phyloP scores from a whole-genome alignment of 305 asterid genomes.

The Vinca major region DNA sequence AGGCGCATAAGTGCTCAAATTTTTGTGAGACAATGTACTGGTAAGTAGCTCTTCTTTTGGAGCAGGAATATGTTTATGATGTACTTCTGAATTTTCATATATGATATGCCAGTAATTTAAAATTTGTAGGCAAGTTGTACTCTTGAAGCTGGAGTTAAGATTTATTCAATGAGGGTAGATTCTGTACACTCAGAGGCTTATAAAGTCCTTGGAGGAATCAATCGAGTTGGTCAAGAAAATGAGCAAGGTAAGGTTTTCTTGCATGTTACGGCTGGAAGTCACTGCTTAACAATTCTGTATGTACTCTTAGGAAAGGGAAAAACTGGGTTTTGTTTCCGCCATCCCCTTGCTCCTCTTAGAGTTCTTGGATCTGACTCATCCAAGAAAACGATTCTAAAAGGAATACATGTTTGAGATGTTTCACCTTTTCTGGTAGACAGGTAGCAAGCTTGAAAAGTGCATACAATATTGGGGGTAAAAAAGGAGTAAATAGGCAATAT shows the following conservation, averaged over 20 bases:
- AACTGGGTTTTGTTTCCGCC: neutral
- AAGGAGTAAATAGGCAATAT: neutral
- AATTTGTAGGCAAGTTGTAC: conserved; percentile 88
- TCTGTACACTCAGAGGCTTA: conserved; percentile 93
- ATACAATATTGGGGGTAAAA: neutral
- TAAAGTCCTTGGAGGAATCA: conserved; percentile 96
- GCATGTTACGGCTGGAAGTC: neutral
- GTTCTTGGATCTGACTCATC: neutral
- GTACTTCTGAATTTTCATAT: neutral
- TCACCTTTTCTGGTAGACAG: neutral
- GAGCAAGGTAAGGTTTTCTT: conserved; percentile 45
- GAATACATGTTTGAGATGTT: neutral
- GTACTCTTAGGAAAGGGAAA: neutral
- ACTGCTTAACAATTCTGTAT: neutral
- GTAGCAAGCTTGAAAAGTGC: neutral
- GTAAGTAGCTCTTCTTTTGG: neutral
- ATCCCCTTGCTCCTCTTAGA: neutral
- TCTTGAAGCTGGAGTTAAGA: conserved; percentile 98
- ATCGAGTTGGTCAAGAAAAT: conserved; percentile 78
- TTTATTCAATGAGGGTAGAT: conserved; percentile 94
- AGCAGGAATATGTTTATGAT: neutral
- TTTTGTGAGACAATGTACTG: neutral
- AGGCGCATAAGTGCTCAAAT: neutral
- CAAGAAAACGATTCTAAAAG: neutral
- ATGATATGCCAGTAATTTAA: neutral